Base-by-base conservation (phyloP, 1,139 yeast genomes). In the Kodamaea arcana region DNA sequence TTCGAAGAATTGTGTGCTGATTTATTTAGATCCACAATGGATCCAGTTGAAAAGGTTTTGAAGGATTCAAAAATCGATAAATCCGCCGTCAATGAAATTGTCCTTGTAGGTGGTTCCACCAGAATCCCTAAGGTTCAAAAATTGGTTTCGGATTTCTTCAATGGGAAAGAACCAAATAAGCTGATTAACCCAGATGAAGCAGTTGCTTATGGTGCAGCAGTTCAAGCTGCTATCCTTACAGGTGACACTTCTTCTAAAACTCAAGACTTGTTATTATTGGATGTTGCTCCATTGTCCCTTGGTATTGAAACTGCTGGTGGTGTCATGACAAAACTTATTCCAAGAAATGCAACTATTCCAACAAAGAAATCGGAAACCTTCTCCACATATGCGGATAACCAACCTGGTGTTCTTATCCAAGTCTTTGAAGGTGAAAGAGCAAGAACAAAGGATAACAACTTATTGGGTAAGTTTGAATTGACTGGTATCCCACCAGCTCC, bases 91-190 rank as follows among this genome's bases (percentile, higher is more conserved):
- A 81, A 83, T 66, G 94, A 84, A 67, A 84, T 84, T 54, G 94
- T 84, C 53, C 75, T 84, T 48, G 94, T 84, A 48, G 94, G 94
- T 77, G 94, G 94, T 69, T 84, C 94, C 45, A 84, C 94, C 66
- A 84, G 94, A 80, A 84, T 84, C 71, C 94, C 94, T 77, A 83
- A 83, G 82, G 83, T 84, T 54, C 94, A 84, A 72, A 83, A 83
- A 70, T 74, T 83, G 67, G 80, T 83, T 36, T 80, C 88, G 47
- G 92, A 83, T 72, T 83, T 75, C 81, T 84, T 84, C 68, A 84
- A 83, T 67, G 94, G 94, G 63, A 84, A 84, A 77, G 86, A 83
- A 69, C 86, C 85, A 65, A 84, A 83, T 77, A 83, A 83, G 79
- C 80, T 83, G 48, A 81, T 81, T 65, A 81, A 81, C 81, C 87